Conservation (phyloP, 192 early-diverging fungal species). For the Podila verticillata region DNA sequence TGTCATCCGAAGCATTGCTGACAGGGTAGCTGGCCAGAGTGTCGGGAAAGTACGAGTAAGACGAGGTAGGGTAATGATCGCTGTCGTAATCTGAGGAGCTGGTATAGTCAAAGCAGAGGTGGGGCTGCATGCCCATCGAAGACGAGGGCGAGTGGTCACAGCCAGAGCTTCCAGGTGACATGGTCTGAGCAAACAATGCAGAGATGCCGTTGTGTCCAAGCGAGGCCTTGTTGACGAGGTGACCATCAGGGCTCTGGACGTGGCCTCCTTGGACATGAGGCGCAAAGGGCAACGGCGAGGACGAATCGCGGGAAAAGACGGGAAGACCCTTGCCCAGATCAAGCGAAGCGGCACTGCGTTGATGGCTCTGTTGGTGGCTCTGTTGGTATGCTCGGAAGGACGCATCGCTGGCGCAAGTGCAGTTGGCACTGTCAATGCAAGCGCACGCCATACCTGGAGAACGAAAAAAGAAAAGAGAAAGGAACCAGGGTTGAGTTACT, state of each 20-base stretch:
- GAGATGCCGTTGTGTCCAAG: constrained; percentile 11
- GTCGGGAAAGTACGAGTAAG: constrained; percentile 51
- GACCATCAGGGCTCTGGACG: constrained; percentile 33
- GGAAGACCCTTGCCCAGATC: constrained; percentile 39
- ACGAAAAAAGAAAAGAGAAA: constrained; percentile 10
- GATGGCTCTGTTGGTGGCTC: constrained; percentile 16
- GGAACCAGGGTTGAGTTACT: constrained; percentile 1
- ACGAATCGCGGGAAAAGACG: constrained; percentile 24
- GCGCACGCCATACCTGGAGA: constrained; percentile 32
- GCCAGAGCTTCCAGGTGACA: constrained; percentile 21
- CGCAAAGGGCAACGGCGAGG: constrained; percentile 33
- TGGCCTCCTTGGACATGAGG: constrained; percentile 22
- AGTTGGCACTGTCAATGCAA: constrained; percentile 30
- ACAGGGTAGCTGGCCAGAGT: constrained; percentile 37
- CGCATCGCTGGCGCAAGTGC: constrained; percentile 18
- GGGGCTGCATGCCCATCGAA: constrained; percentile 23
- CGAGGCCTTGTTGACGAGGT: constrained; percentile 6
- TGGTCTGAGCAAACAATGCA: constrained; percentile 37
- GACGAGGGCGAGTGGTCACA: constrained; percentile 26
- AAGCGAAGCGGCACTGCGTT: constrained; percentile 32
- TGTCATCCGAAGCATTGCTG: constrained; percentile 49
- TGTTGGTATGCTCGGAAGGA: constrained; percentile 1
- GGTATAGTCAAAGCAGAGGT: constrained; percentile 46
- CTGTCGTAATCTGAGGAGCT: constrained; percentile 52
- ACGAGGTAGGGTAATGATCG: constrained; percentile 36